These are phyloP conservation scores for Alternaria alternata DNA, from an alignment of 2,329 filamentous ascomycete species.

Conservation along the genomic window DNA sequence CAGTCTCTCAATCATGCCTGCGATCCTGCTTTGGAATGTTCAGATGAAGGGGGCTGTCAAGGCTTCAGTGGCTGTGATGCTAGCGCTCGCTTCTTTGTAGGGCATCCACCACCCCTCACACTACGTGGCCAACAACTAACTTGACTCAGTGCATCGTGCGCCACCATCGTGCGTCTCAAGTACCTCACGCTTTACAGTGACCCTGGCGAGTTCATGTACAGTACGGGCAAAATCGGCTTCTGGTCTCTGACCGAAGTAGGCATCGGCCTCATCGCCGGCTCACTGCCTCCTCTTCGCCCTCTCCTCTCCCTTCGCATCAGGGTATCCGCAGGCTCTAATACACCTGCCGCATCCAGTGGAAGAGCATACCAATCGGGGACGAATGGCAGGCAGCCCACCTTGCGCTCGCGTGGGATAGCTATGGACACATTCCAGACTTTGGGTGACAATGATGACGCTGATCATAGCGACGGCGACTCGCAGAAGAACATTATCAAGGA, in stretches of 20 bases:
- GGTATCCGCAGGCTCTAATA: slow-evolving; percentile 24
- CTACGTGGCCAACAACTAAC: slow-evolving; percentile 1
- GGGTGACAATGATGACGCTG: slow-evolving; percentile 19
- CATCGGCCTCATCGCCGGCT: slow-evolving; percentile 57
- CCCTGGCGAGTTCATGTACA: slow-evolving; percentile 52
- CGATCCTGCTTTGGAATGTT: slow-evolving; percentile 32
- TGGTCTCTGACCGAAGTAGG: slow-evolving; percentile 58
- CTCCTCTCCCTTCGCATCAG: slow-evolving; percentile 43
- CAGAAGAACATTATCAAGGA: slow-evolving; percentile 54
- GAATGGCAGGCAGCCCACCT: slow-evolving; percentile 5
- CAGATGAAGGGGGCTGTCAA: slow-evolving; percentile 51
- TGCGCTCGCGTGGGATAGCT: slow-evolving; percentile 17
- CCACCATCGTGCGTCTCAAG: slow-evolving; percentile 53
- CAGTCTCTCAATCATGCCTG: slow-evolving; percentile 29
- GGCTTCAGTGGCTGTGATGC: slow-evolving; percentile 50
- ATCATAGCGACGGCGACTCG: slow-evolving; percentile 39
- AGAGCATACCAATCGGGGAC: slow-evolving; percentile 19
- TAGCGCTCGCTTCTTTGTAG: slow-evolving; percentile 54
- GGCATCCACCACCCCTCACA: slow-evolving; percentile 10
- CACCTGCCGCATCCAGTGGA: slow-evolving; percentile 29
- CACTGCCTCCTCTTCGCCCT: slow-evolving; percentile 55
- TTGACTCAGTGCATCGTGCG: slow-evolving; percentile 44
- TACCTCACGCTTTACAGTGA: slow-evolving; percentile 55
- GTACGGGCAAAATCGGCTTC: slow-evolving; percentile 53
- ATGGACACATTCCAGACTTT: slow-evolving; percentile 29